These are phyloP conservation scores for Filobasidium uniguttulatum DNA, from an alignment of 1,284 basidiomycete species.

Conservation along the genomic window DNA sequence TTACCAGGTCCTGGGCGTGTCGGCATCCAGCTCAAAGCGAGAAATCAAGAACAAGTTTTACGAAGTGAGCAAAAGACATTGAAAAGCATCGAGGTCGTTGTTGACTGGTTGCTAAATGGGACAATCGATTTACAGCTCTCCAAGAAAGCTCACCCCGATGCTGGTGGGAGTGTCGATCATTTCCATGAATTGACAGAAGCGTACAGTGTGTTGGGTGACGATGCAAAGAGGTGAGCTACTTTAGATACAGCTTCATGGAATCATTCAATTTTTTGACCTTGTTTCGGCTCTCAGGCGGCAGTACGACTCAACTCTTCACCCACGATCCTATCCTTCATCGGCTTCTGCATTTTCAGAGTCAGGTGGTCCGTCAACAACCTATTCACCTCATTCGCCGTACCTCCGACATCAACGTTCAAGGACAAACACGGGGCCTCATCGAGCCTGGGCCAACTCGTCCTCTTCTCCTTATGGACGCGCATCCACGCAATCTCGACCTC, in stretches of 20 bases:
- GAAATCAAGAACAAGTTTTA: conserved; percentile 39
- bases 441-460: conserved; percentile 10
- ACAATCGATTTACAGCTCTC: conserved; percentile 31
- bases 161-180: conserved; percentile 24
- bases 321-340: too few species aligned
- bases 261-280: neutral
- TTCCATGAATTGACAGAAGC: conserved; percentile 36
- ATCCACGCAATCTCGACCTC: conserved; percentile 7
- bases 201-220: conserved; percentile 31
- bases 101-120: too few species aligned
- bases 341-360: too few species aligned
- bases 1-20: conserved; percentile 32
- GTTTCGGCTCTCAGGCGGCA: conserved; percentile 9
- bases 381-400: conserved; percentile 13
- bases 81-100: too few species aligned
- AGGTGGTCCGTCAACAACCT: conserved; percentile 6
- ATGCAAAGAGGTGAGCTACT: conserved; percentile 24
- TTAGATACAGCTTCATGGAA: too few species aligned
- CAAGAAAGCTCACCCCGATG: conserved; percentile 38
- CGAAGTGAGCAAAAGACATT: conserved; percentile 36
- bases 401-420: conserved; percentile 6
- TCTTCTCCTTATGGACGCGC: conserved; percentile 2
- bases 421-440: conserved; percentile 12
- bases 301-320: conserved; percentile 12
- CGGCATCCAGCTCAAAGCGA: conserved; percentile 30